Evolutionary conservation across 345 rosid species (phyloP).

Genomic region (Euclidium syriacum): DNA sequence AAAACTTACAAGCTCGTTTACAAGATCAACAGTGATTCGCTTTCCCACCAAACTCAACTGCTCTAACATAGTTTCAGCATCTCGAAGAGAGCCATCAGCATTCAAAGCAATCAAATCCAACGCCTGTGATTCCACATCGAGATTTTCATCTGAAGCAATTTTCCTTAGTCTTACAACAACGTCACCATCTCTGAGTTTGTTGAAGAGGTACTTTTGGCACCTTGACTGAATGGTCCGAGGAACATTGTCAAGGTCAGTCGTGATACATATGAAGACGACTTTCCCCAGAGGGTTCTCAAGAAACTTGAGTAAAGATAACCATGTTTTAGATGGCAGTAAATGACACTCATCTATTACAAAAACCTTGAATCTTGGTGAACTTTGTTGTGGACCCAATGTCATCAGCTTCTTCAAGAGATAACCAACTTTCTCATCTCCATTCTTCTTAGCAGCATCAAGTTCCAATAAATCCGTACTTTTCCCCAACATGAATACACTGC

Average conservation of each 20-base stretch:
- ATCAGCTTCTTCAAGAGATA: conserved; percentile 53
- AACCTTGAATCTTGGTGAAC: conserved; percentile 54
- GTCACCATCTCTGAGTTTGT: conserved; percentile 76
- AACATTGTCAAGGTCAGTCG: conserved; percentile 74
- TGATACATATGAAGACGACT: conserved; percentile 69
- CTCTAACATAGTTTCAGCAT: conserved; percentile 91
- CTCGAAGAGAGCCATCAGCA: conserved; percentile 94
- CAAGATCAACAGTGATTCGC: conserved; percentile 69
- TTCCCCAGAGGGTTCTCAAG: conserved; percentile 70
- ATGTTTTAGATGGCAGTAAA: conserved; percentile 69
- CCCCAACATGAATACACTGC: conserved; percentile 65
- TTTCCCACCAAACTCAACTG: conserved; percentile 91
- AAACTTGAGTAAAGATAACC: conserved; percentile 82
- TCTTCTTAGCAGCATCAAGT: conserved; percentile 64
- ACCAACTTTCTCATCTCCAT: conserved; percentile 55
- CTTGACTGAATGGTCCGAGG: conserved; percentile 86
- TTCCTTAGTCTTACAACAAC: conserved; percentile 54
- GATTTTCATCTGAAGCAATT: conserved; percentile 61
- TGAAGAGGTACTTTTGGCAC: conserved; percentile 77
- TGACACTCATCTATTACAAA: conserved; percentile 91
- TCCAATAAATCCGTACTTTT: conserved; percentile 52
- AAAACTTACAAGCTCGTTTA: conserved; percentile 87
- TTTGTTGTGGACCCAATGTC: conserved; percentile 36
- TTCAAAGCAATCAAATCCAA: conserved; percentile 79
- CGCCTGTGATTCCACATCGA: conserved; percentile 76